Conservation (phyloP, 23 red algal genomes). For the Gracilaria vermiculophylla region DNA sequence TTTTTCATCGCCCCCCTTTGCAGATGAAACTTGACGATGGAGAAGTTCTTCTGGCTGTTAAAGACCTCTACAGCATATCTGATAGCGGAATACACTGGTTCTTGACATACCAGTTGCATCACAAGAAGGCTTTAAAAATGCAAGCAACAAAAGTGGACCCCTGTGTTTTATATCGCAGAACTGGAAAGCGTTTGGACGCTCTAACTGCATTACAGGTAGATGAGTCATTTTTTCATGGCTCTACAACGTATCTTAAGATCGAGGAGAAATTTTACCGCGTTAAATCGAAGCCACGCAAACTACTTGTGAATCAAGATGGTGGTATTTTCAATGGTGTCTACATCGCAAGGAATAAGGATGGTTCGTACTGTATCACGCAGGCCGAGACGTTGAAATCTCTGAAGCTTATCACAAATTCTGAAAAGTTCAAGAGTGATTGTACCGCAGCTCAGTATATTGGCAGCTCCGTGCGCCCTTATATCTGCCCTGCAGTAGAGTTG, state of each 20-base stretch:
- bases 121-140: constrained; percentile 19
- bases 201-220: constrained; percentile 33
- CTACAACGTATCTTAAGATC: background rate
- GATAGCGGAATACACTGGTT: constrained; percentile 47
- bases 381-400: background rate
- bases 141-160: constrained; percentile 7
- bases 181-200: background rate
- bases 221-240: background rate
- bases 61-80: constrained; percentile 42
- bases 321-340: too few relatives aligned
- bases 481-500: background rate
- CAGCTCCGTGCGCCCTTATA: background rate
- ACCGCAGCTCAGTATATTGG: constrained; percentile 19
- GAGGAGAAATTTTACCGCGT: background rate
- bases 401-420: background rate
- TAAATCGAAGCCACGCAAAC: background rate
- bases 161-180: constrained; percentile 15
- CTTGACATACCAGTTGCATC: constrained; percentile 27
- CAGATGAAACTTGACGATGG: constrained; percentile 1
- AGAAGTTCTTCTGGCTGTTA: background rate
- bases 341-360: background rate
- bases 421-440: constrained; percentile 23
- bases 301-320: too few relatives aligned
- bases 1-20: background rate
- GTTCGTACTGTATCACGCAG: background rate